Conservation (phyloP, 495 filamentous ascomycete species). For the Penicillium herquei region DNA sequence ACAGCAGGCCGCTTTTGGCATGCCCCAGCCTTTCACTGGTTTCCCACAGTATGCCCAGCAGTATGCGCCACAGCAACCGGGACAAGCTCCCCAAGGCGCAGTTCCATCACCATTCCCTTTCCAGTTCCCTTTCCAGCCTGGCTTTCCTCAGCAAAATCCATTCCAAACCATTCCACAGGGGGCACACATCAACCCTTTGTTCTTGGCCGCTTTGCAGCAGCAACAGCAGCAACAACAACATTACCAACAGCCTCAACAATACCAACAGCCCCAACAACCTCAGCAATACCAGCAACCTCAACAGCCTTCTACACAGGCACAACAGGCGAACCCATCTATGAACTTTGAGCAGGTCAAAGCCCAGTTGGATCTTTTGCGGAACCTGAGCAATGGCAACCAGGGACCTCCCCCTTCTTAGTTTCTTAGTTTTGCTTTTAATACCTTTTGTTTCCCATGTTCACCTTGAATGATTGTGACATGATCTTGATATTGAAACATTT, state of each 20-base stretch:
- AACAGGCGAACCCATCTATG: conserved; percentile 32
- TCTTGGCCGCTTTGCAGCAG: conserved; percentile 52
- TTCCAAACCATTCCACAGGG: conserved; percentile 45
- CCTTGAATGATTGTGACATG: conserved; percentile 13
- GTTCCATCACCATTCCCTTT: conserved; percentile 35
- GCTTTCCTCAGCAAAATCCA: conserved; percentile 24
- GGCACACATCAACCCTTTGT: conserved; percentile 64
- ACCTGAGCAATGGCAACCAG: conserved; percentile 38
- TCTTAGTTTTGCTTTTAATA: conserved; percentile 22
- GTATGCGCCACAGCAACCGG: conserved; percentile 35
- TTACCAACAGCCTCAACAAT: conserved; percentile 24
- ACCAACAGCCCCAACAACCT: conserved; percentile 28
- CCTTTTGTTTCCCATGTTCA: neutral
- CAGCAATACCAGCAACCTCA: conserved; percentile 40
- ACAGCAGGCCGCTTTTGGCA: conserved; percentile 25
- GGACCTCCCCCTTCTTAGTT: conserved; percentile 37
- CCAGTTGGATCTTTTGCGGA: conserved; percentile 45
- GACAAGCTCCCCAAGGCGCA: conserved; percentile 31
- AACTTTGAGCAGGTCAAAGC: conserved; percentile 48
- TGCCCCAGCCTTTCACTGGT: conserved; percentile 32
- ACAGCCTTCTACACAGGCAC: conserved; percentile 41
- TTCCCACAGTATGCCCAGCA: conserved; percentile 20
- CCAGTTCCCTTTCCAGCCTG: conserved; percentile 37
- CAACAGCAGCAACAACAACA: conserved; percentile 41
- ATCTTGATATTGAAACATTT: conserved; percentile 19